Conservation (phyloP, 1,284 basidiomycete species). For the Boletus smithii region DNA sequence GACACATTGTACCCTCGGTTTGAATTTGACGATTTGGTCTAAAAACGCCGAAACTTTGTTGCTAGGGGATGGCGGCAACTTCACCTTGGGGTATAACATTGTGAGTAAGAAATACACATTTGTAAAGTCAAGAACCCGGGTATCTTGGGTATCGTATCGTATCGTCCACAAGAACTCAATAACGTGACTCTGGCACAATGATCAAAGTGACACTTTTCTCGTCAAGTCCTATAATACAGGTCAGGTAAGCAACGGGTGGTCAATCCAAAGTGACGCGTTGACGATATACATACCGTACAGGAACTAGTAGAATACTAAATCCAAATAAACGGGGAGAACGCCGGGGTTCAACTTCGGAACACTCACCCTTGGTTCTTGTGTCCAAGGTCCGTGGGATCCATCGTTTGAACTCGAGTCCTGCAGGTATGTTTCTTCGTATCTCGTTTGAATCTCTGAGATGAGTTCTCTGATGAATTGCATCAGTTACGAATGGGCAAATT, state of each 20-base stretch:
- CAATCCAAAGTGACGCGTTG: background rate
- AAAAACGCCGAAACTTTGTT: too few relatives aligned
- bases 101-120: too few relatives aligned
- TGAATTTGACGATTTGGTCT: too few relatives aligned
- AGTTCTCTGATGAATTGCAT: slow-evolving; percentile 9
- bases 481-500: background rate
- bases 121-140: too few relatives aligned
- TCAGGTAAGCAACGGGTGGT: too few relatives aligned
- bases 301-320: slow-evolving; percentile 16
- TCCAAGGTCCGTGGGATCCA: slow-evolving; percentile 3
- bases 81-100: too few relatives aligned
- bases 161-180: too few relatives aligned
- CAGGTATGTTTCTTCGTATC: slow-evolving; percentile 12
- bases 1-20: too few relatives aligned
- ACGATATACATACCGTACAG: slow-evolving; percentile 12
- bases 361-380: slow-evolving; percentile 26
- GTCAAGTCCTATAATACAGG: slow-evolving; percentile 14
- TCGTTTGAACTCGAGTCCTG: background rate
- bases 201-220: slow-evolving; percentile 11
- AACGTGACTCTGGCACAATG: too few relatives aligned
- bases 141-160: too few relatives aligned
- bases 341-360: background rate
- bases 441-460: slow-evolving; percentile 15
- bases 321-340: background rate
- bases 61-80: too few relatives aligned